Base-by-base conservation (phyloP, 164 flowering plant species). In the Umbellularia californica region DNA sequence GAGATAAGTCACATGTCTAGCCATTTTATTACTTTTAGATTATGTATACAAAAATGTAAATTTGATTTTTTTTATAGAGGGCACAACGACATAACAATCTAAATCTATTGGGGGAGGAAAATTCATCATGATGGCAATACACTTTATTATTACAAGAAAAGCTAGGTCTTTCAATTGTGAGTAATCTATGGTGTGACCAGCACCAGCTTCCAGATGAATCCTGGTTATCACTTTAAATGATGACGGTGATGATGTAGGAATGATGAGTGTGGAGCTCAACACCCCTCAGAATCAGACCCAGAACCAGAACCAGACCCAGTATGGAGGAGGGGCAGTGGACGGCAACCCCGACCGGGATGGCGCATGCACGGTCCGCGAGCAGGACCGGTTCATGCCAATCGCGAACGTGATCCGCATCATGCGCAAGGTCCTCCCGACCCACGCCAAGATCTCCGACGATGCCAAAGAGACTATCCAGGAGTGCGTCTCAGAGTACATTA, bases 381-480 rank as follows among this genome's bases (percentile, higher is more conserved):
- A 89, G 79, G 97, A 89, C 86, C 77, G 91, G 23, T 90, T 85
- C 87, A 90, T 92, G 95, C 97, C 94, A 5, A 90, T 90, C 0
- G 95, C 95, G 0, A 90, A 92, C 50, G 93, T 92, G 75, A 90
- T 90, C 65, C 50, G 97, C 41, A 89, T 92, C 84, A 92, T 92
- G 97, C 87, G 91, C 58, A 85, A 82, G 73, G 85, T 83, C 76
- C 91, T 90, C 2, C 97, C 97, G 0, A 80, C 88, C 3, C 95
- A 92, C 55, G 95, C 97, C 65, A 92, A 92, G 76, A 89, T 92
- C 70, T 87, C 97, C 0, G 95, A 88, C 70, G 97, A 89, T 50
- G 92, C 95, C 65, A 92, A 90, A 83, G 91, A 89, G 69, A 88
- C 92, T 0, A 87, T 90, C 77, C 97, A 92, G 75, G 97, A 92